A percentile compares a stretch with the other conserved stretches of the same genome.
These are phyloP conservation scores for Salix brachista DNA, from an alignment of 345 rosid genomes.

Conservation along the genomic window DNA sequence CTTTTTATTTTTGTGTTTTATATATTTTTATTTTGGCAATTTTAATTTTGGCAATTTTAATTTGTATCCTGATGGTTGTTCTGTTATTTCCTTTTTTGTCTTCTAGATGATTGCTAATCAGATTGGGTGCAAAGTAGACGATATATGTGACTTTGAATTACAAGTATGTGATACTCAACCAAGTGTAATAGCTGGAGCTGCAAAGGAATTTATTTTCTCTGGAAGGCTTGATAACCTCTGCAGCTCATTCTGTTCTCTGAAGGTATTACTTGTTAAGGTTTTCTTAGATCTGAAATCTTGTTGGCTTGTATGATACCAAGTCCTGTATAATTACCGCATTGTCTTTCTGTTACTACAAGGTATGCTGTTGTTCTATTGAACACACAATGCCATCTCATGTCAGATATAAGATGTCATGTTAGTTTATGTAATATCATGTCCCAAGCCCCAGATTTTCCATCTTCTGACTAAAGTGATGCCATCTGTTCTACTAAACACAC, in stretches of 20 bases:
- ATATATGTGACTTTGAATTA: constrained; percentile 87
- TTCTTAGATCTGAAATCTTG: neutral
- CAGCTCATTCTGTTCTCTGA: constrained; percentile 89
- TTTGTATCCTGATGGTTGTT: neutral
- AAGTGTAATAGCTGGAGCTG: constrained; percentile 73
- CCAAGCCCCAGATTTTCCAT: neutral
- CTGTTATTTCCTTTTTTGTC: constrained; percentile 8
- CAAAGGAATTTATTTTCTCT: constrained; percentile 81
- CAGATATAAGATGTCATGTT: neutral
- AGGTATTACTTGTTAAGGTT: constrained; percentile 39
- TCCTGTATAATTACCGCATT: neutral
- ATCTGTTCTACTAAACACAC: neutral
- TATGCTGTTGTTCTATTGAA: neutral
- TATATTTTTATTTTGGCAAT: neutral
- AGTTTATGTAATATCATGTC: neutral
- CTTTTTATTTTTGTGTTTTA: neutral
- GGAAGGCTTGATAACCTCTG: constrained; percentile 99
- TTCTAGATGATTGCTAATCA: constrained; percentile 59
- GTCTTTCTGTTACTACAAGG: neutral
- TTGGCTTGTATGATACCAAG: constrained; percentile 1
- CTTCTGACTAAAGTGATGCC: neutral
- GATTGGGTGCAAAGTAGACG: constrained; percentile 59
- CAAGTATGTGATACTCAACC: constrained; percentile 99
- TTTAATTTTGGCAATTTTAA: neutral
- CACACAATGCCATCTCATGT: neutral